Percentiles rank a stretch among this genome's conserved stretches.
These are phyloP conservation scores for Leishmania turanica DNA, from an alignment of 208 protist genomes.

Conservation along the genomic window DNA sequence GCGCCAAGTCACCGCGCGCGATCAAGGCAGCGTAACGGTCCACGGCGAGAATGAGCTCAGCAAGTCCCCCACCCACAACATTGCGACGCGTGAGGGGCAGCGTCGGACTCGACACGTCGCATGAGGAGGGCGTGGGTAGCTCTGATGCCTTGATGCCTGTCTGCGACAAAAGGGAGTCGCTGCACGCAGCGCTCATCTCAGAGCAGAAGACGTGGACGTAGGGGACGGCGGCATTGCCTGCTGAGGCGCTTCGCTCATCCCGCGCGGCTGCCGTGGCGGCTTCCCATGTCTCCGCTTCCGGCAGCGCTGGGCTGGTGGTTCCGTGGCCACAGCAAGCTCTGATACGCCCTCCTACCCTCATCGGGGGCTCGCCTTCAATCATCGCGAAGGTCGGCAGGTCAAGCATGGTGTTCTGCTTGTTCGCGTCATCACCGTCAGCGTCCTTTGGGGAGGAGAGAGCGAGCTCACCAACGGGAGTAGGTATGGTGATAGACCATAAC, in stretches of 20 bases:
- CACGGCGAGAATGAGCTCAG: constrained; percentile 54
- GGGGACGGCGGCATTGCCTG: not conserved
- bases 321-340: not conserved
- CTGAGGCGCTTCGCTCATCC: too few relatives aligned
- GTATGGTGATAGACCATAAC: not conserved
- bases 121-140: not conserved
- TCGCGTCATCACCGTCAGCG: not conserved
- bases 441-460: not conserved
- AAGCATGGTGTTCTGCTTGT: not conserved
- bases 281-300: constrained; percentile 13
- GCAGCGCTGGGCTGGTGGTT: not conserved
- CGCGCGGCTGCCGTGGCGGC: constrained; percentile 2
- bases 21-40: constrained; percentile 74
- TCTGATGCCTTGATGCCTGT: not conserved
- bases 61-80: constrained; percentile 59
- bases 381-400: constrained; percentile 1
- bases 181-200: not conserved
- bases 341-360: not conserved
- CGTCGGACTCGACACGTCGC: not conserved
- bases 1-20: constrained; percentile 50
- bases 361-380: not conserved
- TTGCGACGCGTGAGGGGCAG: constrained; percentile 36
- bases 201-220: constrained; percentile 6
- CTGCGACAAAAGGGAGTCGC: not conserved
- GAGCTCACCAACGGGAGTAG: constrained; percentile 10